Evolutionary conservation across 352 stramenopile genomes (phyloP).

Genomic region (Globisporangium spiculum): DNA sequence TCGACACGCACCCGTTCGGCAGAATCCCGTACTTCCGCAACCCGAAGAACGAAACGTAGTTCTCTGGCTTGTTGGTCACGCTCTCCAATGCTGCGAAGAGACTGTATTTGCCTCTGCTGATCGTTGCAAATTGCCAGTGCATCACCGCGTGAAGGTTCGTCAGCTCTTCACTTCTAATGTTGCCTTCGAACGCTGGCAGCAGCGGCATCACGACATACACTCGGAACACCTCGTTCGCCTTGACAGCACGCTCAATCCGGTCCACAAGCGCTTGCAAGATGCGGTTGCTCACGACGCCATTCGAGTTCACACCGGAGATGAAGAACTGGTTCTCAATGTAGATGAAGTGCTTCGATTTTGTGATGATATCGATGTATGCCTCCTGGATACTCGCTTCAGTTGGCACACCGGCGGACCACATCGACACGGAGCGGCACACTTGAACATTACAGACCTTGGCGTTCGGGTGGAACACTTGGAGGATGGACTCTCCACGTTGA

Average conservation of each 20-base stretch:
- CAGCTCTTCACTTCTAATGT: constrained; percentile 76
- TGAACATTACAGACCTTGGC: constrained; percentile 78
- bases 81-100: constrained; percentile 69
- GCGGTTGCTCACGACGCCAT: constrained; percentile 75
- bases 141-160: constrained; percentile 87
- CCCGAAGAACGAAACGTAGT: constrained; percentile 84
- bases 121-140: constrained; percentile 88
- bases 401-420: constrained; percentile 84
- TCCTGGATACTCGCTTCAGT: constrained; percentile 82
- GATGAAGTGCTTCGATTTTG: constrained; percentile 76
- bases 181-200: constrained; percentile 80
- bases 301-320: constrained; percentile 78
- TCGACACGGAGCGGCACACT: constrained; percentile 79
- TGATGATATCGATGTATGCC: constrained; percentile 84
- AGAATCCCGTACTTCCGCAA: constrained; percentile 83
- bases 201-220: constrained; percentile 87
- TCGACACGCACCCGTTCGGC: constrained; percentile 71
- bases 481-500: constrained; percentile 58
- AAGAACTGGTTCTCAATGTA: constrained; percentile 96
- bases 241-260: constrained; percentile 76
- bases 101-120: constrained; percentile 75
- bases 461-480: constrained; percentile 68
- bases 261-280: constrained; percentile 82
- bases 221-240: constrained; percentile 69
- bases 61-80: constrained; percentile 59